Conservation (phyloP, 176 grass and related monocot species). For the Hsuehochloa calcarea region DNA sequence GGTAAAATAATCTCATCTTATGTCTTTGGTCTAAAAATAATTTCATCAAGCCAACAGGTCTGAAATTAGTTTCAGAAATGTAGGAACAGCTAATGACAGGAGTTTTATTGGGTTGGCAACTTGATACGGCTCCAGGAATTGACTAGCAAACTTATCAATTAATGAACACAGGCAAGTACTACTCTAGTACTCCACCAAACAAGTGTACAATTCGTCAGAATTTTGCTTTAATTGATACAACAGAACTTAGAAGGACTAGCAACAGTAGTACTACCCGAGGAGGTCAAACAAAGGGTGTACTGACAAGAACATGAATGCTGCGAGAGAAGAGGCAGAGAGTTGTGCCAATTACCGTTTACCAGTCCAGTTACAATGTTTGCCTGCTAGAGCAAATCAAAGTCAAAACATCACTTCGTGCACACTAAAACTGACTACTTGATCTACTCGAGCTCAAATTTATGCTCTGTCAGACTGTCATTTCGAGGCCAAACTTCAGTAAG, state of each 20-base stretch:
- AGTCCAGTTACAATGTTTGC: background rate
- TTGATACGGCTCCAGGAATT: background rate
- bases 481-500: background rate
- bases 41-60: background rate
- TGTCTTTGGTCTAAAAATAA: no score
- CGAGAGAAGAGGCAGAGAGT: background rate
- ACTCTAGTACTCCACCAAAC: background rate
- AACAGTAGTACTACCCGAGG: background rate
- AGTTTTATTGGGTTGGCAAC: background rate
- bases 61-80: conserved; percentile 1
- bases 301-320: conserved; percentile 9
- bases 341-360: background rate
- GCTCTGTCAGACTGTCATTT: background rate
- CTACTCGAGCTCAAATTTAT: background rate
- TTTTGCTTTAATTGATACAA: conserved; percentile 23
- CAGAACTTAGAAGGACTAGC: background rate
- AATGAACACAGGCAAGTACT: background rate
- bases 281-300: conserved; percentile 13
- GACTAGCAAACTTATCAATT: background rate
- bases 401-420: background rate
- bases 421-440: background rate
- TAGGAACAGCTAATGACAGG: background rate
- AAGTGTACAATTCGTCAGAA: conserved; percentile 8
- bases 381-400: background rate
- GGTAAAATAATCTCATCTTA: background rate